phyloP scores from a whole-genome alignment of 1,284 basidiomycete species.

The Malassezia dermatis region DNA sequence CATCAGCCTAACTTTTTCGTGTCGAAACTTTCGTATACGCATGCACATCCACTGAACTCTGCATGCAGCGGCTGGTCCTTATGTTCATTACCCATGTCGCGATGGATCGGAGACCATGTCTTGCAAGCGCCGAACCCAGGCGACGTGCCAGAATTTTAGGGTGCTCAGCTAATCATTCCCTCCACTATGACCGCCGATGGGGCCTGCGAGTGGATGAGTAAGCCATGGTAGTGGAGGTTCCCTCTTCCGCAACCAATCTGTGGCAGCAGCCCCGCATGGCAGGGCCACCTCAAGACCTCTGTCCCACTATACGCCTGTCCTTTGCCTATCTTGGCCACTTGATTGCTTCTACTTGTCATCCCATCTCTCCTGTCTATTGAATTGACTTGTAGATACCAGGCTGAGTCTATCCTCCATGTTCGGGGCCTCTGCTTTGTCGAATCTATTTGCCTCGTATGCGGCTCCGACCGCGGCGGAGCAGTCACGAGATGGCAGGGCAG shows the following conservation, averaged over 20 bases:
- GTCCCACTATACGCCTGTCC: not conserved
- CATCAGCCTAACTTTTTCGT: no score
- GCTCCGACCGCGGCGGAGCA: not conserved
- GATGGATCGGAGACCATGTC: no score
- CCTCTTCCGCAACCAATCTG: not conserved
- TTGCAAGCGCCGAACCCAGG: no score
- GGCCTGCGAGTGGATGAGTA: not conserved
- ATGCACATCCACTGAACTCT: no score
- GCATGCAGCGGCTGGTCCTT: no score
- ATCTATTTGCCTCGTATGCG: not conserved
- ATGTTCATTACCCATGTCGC: no score
- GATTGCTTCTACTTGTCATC: not conserved
- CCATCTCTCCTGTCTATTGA: not conserved
- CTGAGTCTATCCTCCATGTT: not conserved
- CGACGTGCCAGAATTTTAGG: not conserved
- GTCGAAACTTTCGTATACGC: no score
- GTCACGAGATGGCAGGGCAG: not conserved
- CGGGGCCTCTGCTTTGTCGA: not conserved
- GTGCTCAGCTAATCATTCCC: not conserved
- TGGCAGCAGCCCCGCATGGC: not conserved
- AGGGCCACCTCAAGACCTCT: not conserved
- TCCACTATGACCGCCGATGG: not conserved
- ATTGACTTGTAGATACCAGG: not conserved
- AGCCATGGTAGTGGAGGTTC: not conserved
- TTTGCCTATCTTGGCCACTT: not conserved